These are phyloP conservation scores for Amanita rubescens DNA, from an alignment of 768 basidiomycete genomes.

Conservation along the genomic window DNA sequence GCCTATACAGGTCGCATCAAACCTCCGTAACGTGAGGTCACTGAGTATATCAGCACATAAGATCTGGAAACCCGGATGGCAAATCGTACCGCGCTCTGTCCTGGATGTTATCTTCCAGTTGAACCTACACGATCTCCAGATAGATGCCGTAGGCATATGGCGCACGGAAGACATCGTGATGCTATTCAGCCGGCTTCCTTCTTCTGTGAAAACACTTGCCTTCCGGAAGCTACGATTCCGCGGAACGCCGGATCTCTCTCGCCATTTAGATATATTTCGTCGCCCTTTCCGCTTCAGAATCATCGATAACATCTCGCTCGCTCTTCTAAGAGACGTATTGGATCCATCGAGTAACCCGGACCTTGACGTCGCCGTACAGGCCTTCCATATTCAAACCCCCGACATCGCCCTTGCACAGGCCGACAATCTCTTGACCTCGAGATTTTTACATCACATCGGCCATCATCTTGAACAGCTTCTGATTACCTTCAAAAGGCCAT, in stretches of 20 bases:
- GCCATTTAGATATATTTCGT: neutral
- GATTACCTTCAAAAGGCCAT: neutral
- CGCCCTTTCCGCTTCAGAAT: neutral
- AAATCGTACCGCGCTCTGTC: neutral
- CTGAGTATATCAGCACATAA: neutral
- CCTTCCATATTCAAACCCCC: too few species aligned
- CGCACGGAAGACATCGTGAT: neutral
- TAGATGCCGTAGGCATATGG: neutral
- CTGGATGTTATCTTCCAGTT: conserved; percentile 1
- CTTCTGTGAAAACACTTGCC: conserved; percentile 1
- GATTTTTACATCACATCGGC: conserved; percentile 2
- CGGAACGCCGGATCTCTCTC: neutral
- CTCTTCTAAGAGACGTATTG: conserved; percentile 1
- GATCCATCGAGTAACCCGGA: neutral
- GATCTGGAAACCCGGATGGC: neutral
- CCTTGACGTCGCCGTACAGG: neutral
- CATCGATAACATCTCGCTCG: neutral
- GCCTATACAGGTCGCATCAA: neutral
- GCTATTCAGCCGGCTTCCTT: neutral
- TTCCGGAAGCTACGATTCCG: neutral
- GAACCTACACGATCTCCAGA: neutral
- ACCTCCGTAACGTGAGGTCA: neutral
- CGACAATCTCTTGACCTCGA: neutral
- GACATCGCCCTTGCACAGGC: too few species aligned
- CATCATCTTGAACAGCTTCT: conserved; percentile 1